A percentile compares a stretch with the other conserved stretches of the same genome.
phyloP scores from a whole-genome alignment of 441 rosid genomes.

The Erodium trifolium region DNA sequence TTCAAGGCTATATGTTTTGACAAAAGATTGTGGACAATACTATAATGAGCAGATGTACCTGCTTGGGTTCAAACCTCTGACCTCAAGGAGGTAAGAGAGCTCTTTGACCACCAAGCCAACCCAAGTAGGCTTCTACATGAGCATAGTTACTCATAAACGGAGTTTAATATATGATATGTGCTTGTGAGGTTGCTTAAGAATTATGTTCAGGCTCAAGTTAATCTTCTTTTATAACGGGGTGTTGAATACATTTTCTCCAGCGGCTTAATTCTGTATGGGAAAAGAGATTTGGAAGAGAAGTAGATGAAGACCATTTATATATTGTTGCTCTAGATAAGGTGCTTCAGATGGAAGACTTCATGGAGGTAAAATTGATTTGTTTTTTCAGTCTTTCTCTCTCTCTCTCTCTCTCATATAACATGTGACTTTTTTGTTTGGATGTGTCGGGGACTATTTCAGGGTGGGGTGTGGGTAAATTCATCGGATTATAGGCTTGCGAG shows the following conservation, averaged over 20 bases:
- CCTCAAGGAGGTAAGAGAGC: too few species aligned
- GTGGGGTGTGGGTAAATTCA: slow-evolving; percentile 68
- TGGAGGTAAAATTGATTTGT: slow-evolving; percentile 45
- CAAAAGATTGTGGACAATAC: too few species aligned
- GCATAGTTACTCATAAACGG: background rate
- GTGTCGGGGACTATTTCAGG: slow-evolving; percentile 35
- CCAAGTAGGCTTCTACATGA: too few species aligned
- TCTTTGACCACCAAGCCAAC: too few species aligned
- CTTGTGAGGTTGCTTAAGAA: background rate
- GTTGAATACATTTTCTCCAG: slow-evolving; percentile 28
- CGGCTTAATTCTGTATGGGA: slow-evolving; percentile 54
- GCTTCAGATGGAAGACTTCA: slow-evolving; percentile 78
- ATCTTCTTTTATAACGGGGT: slow-evolving; percentile 8
- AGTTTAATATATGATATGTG: background rate
- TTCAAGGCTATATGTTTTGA: too few species aligned
- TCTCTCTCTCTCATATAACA: slow-evolving; percentile 9
- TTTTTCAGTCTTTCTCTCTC: background rate
- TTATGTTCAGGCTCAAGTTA: background rate
- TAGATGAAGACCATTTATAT: slow-evolving; percentile 44
- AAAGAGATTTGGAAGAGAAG: slow-evolving; percentile 65
- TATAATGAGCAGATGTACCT: too few species aligned
- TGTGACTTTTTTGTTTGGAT: slow-evolving; percentile 1
- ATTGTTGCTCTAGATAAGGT: slow-evolving; percentile 56
- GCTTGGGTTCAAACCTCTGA: too few species aligned
- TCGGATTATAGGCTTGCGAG: slow-evolving; percentile 57